phyloP scores from a whole-genome alignment of 1,139 yeast genomes.

The Candida freyschussii region DNA sequence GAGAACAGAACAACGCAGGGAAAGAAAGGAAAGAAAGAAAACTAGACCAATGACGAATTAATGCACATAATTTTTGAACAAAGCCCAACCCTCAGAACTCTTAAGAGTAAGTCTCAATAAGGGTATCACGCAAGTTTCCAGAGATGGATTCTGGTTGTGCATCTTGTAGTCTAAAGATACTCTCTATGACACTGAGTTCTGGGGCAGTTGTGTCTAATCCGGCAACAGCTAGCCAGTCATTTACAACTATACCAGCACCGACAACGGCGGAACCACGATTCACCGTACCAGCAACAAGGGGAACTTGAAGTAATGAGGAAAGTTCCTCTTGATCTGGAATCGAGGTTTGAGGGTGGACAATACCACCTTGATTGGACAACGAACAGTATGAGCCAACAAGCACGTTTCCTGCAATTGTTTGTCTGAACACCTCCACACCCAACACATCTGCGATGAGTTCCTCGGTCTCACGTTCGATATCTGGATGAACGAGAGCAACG shows the following conservation, averaged over 20 bases:
- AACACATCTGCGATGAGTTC: constrained; percentile 98
- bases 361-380: constrained; percentile 94
- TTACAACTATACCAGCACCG: constrained; percentile 98
- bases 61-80: constrained; percentile 5
- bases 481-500: constrained; percentile 98
- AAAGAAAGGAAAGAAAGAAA: constrained; percentile 3
- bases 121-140: constrained; percentile 82
- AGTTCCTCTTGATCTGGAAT: constrained; percentile 98
- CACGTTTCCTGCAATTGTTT: constrained; percentile 97
- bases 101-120: constrained; percentile 74
- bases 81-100: neutral
- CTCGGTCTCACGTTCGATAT: constrained; percentile 98
- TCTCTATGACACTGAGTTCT: constrained; percentile 92
- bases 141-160: constrained; percentile 82
- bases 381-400: constrained; percentile 96
- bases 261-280: constrained; percentile 97
- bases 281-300: constrained; percentile 97
- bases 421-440: constrained; percentile 98
- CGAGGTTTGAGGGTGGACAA: constrained; percentile 96
- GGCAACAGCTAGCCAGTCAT: constrained; percentile 96
- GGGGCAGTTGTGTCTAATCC: constrained; percentile 99
- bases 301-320: constrained; percentile 91
- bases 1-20: constrained; percentile 2
- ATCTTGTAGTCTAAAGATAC: constrained; percentile 88
- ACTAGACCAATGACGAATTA: constrained; percentile 9